A percentile compares a stretch with the other conserved stretches of the same genome.
These are phyloP conservation scores for Coprinopsis cinerea DNA, from an alignment of 768 basidiomycete species.

Conservation along the genomic window DNA sequence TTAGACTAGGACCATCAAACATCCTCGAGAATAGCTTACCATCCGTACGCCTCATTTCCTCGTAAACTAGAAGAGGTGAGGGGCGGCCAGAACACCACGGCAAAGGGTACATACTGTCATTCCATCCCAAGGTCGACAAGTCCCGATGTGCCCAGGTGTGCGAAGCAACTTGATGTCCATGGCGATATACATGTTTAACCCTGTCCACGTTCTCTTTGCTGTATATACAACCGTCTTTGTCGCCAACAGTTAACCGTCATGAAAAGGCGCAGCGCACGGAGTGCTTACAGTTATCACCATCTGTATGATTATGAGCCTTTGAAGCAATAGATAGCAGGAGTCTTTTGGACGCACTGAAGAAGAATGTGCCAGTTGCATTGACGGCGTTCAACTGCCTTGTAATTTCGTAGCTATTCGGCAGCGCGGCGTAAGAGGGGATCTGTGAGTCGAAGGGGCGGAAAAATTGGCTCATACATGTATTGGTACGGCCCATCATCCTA, in stretches of 20 bases:
- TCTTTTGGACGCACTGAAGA: slow-evolving; percentile 21
- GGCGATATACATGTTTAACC: slow-evolving; percentile 18
- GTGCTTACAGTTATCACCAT: slow-evolving; percentile 11
- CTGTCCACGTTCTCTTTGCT: slow-evolving; percentile 14
- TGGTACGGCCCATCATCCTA: slow-evolving; percentile 32
- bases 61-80: slow-evolving; percentile 19
- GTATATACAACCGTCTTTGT: slow-evolving; percentile 23
- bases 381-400: slow-evolving; percentile 14
- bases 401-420: slow-evolving; percentile 15
- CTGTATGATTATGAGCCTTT: not conserved
- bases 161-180: slow-evolving; percentile 27
- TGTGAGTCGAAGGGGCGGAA: not conserved
- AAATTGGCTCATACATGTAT: slow-evolving; percentile 23
- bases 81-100: not conserved
- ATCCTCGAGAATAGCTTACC: slow-evolving; percentile 16
- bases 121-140: slow-evolving; percentile 27
- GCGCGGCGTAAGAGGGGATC: not conserved
- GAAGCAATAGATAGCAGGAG: no score
- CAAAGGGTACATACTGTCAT: slow-evolving; percentile 19
- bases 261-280: not conserved
- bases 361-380: slow-evolving; percentile 29
- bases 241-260: not conserved
- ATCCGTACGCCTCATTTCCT: slow-evolving; percentile 28
- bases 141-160: slow-evolving; percentile 34
- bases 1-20: not conserved